phyloP scores from a whole-genome alignment of 805 yeast genomes.

The Priceomyces carsonii region DNA sequence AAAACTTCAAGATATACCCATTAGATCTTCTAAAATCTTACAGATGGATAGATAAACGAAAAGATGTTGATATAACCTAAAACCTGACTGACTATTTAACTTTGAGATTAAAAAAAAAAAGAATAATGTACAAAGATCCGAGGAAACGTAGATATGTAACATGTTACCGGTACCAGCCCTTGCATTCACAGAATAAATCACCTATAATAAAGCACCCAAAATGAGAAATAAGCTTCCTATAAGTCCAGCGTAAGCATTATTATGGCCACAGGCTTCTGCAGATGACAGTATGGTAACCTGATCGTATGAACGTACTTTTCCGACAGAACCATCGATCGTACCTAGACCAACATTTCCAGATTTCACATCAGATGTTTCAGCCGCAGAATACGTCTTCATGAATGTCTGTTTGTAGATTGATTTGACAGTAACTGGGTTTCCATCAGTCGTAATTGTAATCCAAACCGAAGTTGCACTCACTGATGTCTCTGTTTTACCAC shows the following conservation, averaged over 20 bases:
- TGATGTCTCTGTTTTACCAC: constrained; percentile 1
- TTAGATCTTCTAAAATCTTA: too few relatives aligned
- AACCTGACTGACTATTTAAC: too few relatives aligned
- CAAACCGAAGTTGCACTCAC: constrained; percentile 29
- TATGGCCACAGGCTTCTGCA: constrained; percentile 11
- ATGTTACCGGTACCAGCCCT: too few relatives aligned
- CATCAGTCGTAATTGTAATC: constrained; percentile 35
- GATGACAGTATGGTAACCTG: constrained; percentile 24
- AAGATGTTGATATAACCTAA: too few relatives aligned
- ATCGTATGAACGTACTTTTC: constrained; percentile 30
- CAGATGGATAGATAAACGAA: too few relatives aligned
- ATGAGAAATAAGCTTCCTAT: constrained; percentile 15
- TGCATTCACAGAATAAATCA: too few relatives aligned
- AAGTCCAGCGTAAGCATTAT: constrained; percentile 11
- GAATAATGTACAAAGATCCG: too few relatives aligned
- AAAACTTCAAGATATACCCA: too few relatives aligned
- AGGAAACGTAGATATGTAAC: too few relatives aligned
- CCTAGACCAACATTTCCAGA: constrained; percentile 36
- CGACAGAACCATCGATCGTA: constrained; percentile 25
- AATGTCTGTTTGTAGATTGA: constrained; percentile 28
- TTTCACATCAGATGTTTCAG: constrained; percentile 16
- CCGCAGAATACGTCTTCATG: constrained; percentile 19
- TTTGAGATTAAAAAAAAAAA: too few relatives aligned
- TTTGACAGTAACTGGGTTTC: constrained; percentile 24
- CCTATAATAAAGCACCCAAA: constrained; percentile 11